Conservation (phyloP, 2,329 filamentous ascomycete species). For the Aspergillus udagawae region DNA sequence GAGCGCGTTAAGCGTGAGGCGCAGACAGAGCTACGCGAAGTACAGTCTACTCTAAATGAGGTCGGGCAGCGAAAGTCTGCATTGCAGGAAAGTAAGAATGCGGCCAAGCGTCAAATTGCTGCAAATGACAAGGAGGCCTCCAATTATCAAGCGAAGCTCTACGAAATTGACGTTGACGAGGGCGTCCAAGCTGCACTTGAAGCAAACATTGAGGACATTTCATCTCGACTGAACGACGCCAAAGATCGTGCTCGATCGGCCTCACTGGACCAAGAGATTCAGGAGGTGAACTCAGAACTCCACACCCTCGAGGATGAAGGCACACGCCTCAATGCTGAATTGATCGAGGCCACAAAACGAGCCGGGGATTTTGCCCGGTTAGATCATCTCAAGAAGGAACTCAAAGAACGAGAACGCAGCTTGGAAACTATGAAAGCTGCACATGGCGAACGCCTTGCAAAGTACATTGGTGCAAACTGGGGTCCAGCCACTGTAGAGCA, state of each 20-base stretch:
- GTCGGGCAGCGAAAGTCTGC: constrained; percentile 71
- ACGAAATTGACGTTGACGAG: constrained; percentile 78
- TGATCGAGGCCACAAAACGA: constrained; percentile 75
- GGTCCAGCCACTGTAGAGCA: constrained; percentile 64
- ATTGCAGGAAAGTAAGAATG: constrained; percentile 68
- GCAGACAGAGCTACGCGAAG: constrained; percentile 67
- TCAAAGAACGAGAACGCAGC: constrained; percentile 67
- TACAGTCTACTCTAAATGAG: constrained; percentile 67
- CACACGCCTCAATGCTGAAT: constrained; percentile 70
- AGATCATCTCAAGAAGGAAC: constrained; percentile 76
- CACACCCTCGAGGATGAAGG: constrained; percentile 67
- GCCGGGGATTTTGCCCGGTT: constrained; percentile 80
- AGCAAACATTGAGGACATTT: constrained; percentile 66
- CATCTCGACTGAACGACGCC: constrained; percentile 57
- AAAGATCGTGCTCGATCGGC: constrained; percentile 61
- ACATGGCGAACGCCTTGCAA: constrained; percentile 66
- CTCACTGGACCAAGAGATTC: constrained; percentile 68
- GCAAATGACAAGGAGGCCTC: constrained; percentile 68
- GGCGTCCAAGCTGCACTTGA: constrained; percentile 75
- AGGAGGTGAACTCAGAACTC: constrained; percentile 61
- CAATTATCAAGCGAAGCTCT: constrained; percentile 63
- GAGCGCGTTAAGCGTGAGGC: constrained; percentile 71
- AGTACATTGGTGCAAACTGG: constrained; percentile 65
- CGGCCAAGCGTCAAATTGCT: constrained; percentile 67
- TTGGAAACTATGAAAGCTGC: constrained; percentile 73